phyloP scores from a whole-genome alignment of 495 filamentous ascomycete species.

The Podospora conica region DNA sequence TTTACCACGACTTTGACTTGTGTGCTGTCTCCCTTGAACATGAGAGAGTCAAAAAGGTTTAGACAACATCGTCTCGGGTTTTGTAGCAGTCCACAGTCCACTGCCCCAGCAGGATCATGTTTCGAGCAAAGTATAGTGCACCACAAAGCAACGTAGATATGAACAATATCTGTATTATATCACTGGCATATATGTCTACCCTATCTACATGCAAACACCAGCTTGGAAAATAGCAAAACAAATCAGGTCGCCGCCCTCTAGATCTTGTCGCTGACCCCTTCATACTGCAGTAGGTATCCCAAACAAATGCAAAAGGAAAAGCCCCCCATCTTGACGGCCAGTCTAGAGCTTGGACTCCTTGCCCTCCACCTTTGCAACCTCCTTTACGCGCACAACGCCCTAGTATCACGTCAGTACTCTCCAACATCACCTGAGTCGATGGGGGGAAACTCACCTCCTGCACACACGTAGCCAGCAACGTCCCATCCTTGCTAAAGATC shows the following conservation, averaged over 20 bases:
- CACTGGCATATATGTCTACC: no score
- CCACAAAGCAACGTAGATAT: no score
- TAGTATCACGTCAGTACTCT: not conserved
- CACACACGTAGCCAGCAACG: constrained; percentile 75
- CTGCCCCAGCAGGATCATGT: not conserved
- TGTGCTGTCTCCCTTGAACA: no score
- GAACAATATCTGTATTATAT: not conserved
- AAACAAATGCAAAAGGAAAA: not conserved
- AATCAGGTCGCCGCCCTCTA: not conserved
- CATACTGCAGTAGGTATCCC: not conserved
- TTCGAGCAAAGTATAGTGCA: not conserved
- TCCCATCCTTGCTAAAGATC: constrained; percentile 80
- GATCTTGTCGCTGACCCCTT: not conserved
- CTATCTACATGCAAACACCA: not conserved
- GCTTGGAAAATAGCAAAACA: not conserved
- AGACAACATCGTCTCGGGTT: not conserved
- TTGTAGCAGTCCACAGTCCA: not conserved
- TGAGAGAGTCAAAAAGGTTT: not conserved
- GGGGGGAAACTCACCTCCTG: constrained; percentile 57
- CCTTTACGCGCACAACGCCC: constrained; percentile 25
- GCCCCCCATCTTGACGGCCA: not conserved
- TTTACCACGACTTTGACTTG: not conserved
- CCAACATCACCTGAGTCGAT: not conserved
- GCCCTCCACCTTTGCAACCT: constrained; percentile 10
- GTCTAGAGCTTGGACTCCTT: constrained; percentile 24